Evolutionary conservation across 2,329 filamentous ascomycete genomes (phyloP), one percentile per base, ranked within the genome.

Genomic region (Colletotrichum navitas): DNA sequence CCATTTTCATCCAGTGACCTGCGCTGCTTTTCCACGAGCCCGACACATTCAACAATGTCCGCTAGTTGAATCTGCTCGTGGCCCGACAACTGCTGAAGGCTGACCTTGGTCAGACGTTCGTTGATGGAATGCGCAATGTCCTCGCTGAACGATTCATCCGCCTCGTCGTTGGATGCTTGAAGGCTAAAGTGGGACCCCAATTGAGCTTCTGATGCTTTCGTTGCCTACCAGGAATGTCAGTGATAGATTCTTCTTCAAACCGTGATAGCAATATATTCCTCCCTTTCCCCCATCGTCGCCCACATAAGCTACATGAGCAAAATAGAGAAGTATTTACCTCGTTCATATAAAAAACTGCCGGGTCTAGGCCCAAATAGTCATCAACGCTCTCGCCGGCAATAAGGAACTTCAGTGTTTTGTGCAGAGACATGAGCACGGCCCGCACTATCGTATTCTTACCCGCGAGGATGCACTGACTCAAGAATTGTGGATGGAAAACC

Each of bases 1-100:
- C 93, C 95, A 77, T 97, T 97, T 76, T 94, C 93, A 77, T 98
- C 95, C 83, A 98, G 92, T 3, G 94, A 97, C 7, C 94, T 90
- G 24, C 94, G 90, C 77, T 98, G 94, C 77, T 92, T 93, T 79
- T 97, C 94, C 0, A 97, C 93, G 49, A 93, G 89, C 5, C 93
- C 92, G 55, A 92, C 90, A 73, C 94, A 97, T 80, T 97, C 94
- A 45, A 96, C 88, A 59, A 95, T 95, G 77, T 96, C 92, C 21
- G 92, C 92, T 2, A 97, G 84, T 75, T 93, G 92, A 66, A 97
- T 95, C 77, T 97, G 94, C 77, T 97, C 94, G 69, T 93, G 92
- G 39, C 92, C 92, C 0, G 94, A 94, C 0, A 98, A 86, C 74
- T 96, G 91, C 1, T 93, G 91, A 39, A 98, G 83, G n/a, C 90